Conservation (phyloP, 331 rosid genomes). For the Malus hybrid region DNA sequence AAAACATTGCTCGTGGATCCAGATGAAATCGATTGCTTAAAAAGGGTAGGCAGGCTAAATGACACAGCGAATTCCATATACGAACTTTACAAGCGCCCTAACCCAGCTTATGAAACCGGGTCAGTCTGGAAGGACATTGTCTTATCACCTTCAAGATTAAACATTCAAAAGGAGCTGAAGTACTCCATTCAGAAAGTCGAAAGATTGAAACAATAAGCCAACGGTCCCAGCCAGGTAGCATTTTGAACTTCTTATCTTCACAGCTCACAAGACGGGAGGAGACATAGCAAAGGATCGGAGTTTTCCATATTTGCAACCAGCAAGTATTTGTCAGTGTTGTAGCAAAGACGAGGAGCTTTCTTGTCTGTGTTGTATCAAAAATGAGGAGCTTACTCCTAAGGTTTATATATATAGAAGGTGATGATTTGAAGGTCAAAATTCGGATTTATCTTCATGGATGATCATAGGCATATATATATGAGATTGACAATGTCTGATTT, state of each 20-base stretch:
- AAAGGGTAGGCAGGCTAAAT: constrained; percentile 56
- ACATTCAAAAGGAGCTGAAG: constrained; percentile 82
- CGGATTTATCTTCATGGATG: neutral
- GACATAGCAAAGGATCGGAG: constrained; percentile 12
- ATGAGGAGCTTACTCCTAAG: constrained; percentile 9
- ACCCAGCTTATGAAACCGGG: constrained; percentile 64
- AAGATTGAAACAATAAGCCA: constrained; percentile 21
- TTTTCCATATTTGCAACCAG: constrained; percentile 8
- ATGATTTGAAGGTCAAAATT: neutral
- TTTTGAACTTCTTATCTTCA: constrained; percentile 11
- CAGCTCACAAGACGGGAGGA: neutral
- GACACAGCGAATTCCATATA: constrained; percentile 59
- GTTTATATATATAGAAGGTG: neutral
- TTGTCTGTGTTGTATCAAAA: constrained; percentile 10
- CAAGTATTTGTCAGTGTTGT: constrained; percentile 4
- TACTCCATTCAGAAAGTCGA: constrained; percentile 72
- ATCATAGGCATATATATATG: neutral
- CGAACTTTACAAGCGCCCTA: constrained; percentile 76
- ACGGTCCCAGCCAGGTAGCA: neutral
- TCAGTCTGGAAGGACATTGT: constrained; percentile 95
- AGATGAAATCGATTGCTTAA: constrained; percentile 76
- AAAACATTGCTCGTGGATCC: constrained; percentile 83
- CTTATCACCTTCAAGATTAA: constrained; percentile 79
- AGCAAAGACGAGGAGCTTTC: constrained; percentile 5
- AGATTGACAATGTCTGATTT: neutral